These are phyloP conservation scores for Xerocomus spinulosus DNA, from an alignment of 768 basidiomycete species.

Conservation along the genomic window DNA sequence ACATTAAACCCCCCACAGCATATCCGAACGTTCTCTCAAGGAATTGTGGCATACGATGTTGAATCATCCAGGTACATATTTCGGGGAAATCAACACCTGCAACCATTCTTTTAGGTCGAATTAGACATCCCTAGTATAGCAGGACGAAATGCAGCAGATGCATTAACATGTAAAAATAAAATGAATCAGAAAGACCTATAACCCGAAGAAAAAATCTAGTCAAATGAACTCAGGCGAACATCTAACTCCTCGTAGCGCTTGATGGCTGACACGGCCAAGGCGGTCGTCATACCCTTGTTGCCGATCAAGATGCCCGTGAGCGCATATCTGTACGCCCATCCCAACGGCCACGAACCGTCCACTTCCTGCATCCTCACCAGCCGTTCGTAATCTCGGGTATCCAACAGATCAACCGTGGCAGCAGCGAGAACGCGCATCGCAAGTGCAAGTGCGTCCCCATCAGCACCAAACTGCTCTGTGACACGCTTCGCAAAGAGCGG, in stretches of 20 bases:
- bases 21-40: too few relatives aligned
- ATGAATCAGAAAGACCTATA: background rate
- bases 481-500: slow-evolving; percentile 16
- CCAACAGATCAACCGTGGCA: slow-evolving; percentile 5
- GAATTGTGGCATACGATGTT: too few relatives aligned
- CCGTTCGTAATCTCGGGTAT: slow-evolving; percentile 16
- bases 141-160: too few relatives aligned
- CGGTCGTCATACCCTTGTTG: slow-evolving; percentile 20
- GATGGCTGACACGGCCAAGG: slow-evolving; percentile 17
- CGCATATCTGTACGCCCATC: slow-evolving; percentile 18
- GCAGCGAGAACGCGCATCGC: slow-evolving; percentile 18
- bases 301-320: slow-evolving; percentile 6
- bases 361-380: slow-evolving; percentile 14
- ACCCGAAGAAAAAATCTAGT: background rate
- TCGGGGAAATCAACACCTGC: too few relatives aligned
- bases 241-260: slow-evolving; percentile 11
- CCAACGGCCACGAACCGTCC: slow-evolving; percentile 21
- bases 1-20: too few relatives aligned
- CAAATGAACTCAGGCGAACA: slow-evolving; percentile 8
- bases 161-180: background rate
- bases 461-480: slow-evolving; percentile 11
- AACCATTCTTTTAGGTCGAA: too few relatives aligned
- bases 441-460: slow-evolving; percentile 19
- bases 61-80: too few relatives aligned
- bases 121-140: too few relatives aligned